Percentiles rank a stretch among this genome's conserved stretches.
phyloP scores from a whole-genome alignment of 2,329 filamentous ascomycete species.

The Zelopaecilomyces penicillatus region DNA sequence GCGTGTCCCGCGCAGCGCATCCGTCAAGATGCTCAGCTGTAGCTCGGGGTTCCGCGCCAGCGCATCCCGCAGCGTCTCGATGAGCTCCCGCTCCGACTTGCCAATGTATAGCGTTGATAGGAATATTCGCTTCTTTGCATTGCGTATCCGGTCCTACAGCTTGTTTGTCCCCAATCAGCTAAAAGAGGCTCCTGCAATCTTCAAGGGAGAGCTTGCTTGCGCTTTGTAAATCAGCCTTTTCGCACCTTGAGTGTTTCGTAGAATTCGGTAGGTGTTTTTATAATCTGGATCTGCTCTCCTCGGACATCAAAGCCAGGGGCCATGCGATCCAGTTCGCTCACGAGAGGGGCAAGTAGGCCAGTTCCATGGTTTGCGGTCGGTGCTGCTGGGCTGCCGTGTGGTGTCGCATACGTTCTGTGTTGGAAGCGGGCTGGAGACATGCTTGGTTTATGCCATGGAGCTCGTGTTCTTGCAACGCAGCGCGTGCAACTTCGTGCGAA shows the following conservation, averaged over 20 bases:
- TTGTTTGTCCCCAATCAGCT: constrained; percentile 4
- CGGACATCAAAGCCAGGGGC: constrained; percentile 84
- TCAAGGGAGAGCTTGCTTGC: background rate
- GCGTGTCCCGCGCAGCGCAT: constrained; percentile 82
- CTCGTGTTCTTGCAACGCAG: constrained; percentile 19
- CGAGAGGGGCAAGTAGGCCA: constrained; percentile 44
- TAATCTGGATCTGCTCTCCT: constrained; percentile 69
- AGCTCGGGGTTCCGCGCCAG: constrained; percentile 67
- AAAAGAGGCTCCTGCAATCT: background rate
- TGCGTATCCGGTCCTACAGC: constrained; percentile 65
- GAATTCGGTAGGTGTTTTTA: constrained; percentile 78
- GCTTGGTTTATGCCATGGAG: constrained; percentile 19
- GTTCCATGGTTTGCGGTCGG: constrained; percentile 12
- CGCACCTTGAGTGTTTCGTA: constrained; percentile 83
- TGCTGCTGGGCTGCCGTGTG: constrained; percentile 21
- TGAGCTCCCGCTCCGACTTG: constrained; percentile 82
- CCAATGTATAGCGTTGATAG: constrained; percentile 96
- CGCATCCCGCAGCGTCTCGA: constrained; percentile 67
- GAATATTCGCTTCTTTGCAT: constrained; percentile 73
- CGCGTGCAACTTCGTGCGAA: constrained; percentile 27
- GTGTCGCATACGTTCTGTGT: constrained; percentile 33
- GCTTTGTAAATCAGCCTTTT: background rate
- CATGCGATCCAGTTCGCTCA: constrained; percentile 73
- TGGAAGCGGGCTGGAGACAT: constrained; percentile 24
- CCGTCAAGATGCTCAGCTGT: constrained; percentile 80